Evolutionary conservation across 2,329 filamentous ascomycete species (phyloP), one percentile per base, ranked within the genome.

Genomic region (Beauveria sp.): DNA sequence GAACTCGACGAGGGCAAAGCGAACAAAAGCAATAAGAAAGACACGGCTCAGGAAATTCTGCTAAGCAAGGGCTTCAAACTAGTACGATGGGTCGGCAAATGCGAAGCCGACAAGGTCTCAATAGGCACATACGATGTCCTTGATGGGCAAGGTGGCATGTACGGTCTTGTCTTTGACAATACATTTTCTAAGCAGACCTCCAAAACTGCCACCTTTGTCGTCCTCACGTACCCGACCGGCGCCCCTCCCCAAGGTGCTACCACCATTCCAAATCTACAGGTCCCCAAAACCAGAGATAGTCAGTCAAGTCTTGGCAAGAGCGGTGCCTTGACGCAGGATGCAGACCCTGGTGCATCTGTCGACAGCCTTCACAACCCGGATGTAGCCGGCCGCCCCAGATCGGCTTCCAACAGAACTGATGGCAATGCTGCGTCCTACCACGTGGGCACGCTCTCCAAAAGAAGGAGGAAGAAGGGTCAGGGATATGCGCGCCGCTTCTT

Each of bases 111-210:
- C 77, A 93, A 95, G 77, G 92, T 97, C 56, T 90, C 91, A 22
- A 91, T 93, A 74, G 95, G 93, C 38, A 95, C 88, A 22, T 91
- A 91, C 72, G 89, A 96, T 70, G 90, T 98, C 26, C 78, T 79
- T 0, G 70, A 78, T 8, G 86, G 86, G 40, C 86, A 95, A 65
- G 90, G 87, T 26, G 95, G 95, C 70, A 97, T 96, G 85, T 99
- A 96, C 72, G 95, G 93, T 61, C 80, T 99, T 64, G 91, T 98
- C 38, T 96, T 99, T 71, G 95, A 99, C 83, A 99, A 99, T 71
- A 99, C 95, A 30, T 99, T 99, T 73, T 96, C 93, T 63, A 98
- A 97, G 77, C 90, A 88, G 73, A 88, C 90, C 47, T 95, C 93
- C 58, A 99, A 99, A 77, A 96, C 89, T 34, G 92, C 92, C 22